Evolutionary conservation across 2,329 filamentous ascomycete species (phyloP), one percentile per base, ranked within the genome.

Genomic region (Didymella segeticola): DNA sequence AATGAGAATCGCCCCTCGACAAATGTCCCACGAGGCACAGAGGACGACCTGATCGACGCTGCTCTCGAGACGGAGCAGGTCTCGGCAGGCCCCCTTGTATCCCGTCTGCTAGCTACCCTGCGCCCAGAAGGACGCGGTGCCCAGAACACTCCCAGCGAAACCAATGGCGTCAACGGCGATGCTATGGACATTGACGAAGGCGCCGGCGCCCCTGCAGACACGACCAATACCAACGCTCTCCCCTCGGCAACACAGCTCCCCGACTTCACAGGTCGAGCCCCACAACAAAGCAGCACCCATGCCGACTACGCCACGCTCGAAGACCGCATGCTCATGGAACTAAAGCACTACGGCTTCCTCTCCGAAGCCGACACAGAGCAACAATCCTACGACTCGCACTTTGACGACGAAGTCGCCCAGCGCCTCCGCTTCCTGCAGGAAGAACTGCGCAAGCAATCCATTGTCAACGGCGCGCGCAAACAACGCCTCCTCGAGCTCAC

Each of bases 331-430:
- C 90, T 96, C 76, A 89, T 92, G 67, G 95, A 99, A 71, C 83
- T 99, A 15, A 87, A 89, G 12, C 90, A 96, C 75, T 91, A 96
- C 56, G 95, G 95, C 10, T 90, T 99, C 66, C 80, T 98, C 14
- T 86, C 89, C 0, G 89, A 91, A 47, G 78, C 89, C 0, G 89
- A 91, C 45, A 78, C 83, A 53, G 80, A 75, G 26, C 75, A 82
- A 29, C 87, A 89, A 10, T 90, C 96, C 61, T 98, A 93, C 75
- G 91, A 96, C 66, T 89, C 87, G 0, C 91, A 96, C 72, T 92
- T 87, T 63, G 95, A 99, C 70, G 95, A 99, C 72, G 93, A 97
- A 73, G 90, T 99, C 31, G 91, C 93, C 6, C 93, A 91, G 42
- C 89, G 95, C 17, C 80, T 99, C 19, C 91, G 95, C 10, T 86